These are phyloP conservation scores for Ascochyta clinopodiicola DNA, from an alignment of 2,329 filamentous ascomycete genomes.

Conservation along the genomic window DNA sequence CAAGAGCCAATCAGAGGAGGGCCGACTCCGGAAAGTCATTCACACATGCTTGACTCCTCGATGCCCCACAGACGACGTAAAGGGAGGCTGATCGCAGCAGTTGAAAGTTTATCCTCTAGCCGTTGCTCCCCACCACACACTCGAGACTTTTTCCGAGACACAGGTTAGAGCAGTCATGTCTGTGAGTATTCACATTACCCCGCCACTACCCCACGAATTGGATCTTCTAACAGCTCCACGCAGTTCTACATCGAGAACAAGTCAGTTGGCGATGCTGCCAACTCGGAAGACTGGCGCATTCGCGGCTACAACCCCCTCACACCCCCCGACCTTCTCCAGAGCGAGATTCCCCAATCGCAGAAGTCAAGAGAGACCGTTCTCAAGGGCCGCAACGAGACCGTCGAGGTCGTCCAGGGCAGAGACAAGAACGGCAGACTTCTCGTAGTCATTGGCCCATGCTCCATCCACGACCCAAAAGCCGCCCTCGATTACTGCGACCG, in stretches of 20 bases:
- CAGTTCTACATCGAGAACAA: constrained; percentile 60
- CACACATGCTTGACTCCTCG: constrained; percentile 39
- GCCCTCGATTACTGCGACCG: constrained; percentile 92
- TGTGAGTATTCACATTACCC: constrained; percentile 23
- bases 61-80: constrained; percentile 20
- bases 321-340: constrained; percentile 90
- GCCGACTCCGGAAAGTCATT: constrained; percentile 32
- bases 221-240: constrained; percentile 23
- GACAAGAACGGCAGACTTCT: constrained; percentile 66
- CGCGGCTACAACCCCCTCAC: constrained; percentile 93
- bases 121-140: background rate
- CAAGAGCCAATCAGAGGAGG: constrained; percentile 32
- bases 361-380: constrained; percentile 64
- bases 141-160: constrained; percentile 6
- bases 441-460: constrained; percentile 93
- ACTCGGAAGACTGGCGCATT: constrained; percentile 60
- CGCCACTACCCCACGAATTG: constrained; percentile 18
- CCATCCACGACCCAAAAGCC: constrained; percentile 91
- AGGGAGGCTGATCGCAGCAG: constrained; percentile 9
- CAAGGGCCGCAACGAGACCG: constrained; percentile 65
- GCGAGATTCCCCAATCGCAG: constrained; percentile 74
- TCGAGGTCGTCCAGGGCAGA: constrained; percentile 66
- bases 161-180: constrained; percentile 30
- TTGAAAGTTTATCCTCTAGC: constrained; percentile 12
- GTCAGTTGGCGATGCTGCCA: constrained; percentile 56